These are phyloP conservation scores for Microdochium nivale DNA, from an alignment of 2,329 filamentous ascomycete species.

Conservation along the genomic window DNA sequence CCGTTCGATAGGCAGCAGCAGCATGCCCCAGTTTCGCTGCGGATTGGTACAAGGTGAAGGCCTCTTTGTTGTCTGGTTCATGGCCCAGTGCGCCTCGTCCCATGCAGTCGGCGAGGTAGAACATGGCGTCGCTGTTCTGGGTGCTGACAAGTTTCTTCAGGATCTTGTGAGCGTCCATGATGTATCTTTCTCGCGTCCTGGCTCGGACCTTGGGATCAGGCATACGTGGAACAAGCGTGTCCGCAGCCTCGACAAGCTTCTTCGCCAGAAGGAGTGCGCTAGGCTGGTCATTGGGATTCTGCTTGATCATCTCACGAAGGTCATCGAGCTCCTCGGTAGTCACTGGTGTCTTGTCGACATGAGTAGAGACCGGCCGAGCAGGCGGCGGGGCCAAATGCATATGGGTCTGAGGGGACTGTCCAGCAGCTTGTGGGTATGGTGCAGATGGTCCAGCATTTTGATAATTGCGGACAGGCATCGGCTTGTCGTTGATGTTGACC, in stretches of 20 bases:
- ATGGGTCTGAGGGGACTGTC: constrained; percentile 26
- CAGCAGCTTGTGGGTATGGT: constrained; percentile 34
- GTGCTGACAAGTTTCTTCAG: constrained; percentile 75
- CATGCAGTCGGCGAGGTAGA: constrained; percentile 83
- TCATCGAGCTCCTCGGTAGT: constrained; percentile 71
- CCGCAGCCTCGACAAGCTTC: constrained; percentile 77
- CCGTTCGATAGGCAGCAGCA: constrained; percentile 84
- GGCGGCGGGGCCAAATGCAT: constrained; percentile 18
- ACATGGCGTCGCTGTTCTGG: constrained; percentile 81
- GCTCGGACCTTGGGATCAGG: constrained; percentile 63
- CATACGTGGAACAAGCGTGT: constrained; percentile 56
- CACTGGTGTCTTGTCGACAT: constrained; percentile 43
- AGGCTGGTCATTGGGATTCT: constrained; percentile 63
- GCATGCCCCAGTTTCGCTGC: constrained; percentile 85
- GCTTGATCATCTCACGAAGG: constrained; percentile 60
- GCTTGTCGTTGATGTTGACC: constrained; percentile 46
- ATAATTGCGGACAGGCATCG: constrained; percentile 50
- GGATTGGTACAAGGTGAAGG: constrained; percentile 87
- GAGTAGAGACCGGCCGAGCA: constrained; percentile 16
- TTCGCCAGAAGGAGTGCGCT: constrained; percentile 69
- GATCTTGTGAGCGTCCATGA: constrained; percentile 80
- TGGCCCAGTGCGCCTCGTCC: constrained; percentile 73
- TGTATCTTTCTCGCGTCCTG: constrained; percentile 74
- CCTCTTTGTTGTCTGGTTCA: constrained; percentile 80
- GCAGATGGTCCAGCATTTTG: constrained; percentile 35